Conservation (phyloP, 352 stramenopile genomes). For the Pythium grandisporangium region DNA sequence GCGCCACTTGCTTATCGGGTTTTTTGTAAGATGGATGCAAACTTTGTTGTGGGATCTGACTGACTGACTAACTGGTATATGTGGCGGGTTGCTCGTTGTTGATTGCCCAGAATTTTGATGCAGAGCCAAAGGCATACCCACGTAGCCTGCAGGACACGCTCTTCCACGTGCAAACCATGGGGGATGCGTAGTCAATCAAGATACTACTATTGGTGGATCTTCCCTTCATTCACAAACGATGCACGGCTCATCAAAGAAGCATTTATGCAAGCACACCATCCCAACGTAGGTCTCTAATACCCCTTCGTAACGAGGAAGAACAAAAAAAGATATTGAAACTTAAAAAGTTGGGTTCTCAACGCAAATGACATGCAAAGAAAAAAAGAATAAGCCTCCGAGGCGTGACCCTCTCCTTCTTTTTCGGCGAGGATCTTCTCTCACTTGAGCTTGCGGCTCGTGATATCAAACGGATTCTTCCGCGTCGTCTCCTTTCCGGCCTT, state of each 20-base stretch:
- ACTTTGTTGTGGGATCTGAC: too few species aligned
- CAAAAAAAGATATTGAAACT: too few species aligned
- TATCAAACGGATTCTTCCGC: slow-evolving; percentile 38
- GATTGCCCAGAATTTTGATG: slow-evolving; percentile 45
- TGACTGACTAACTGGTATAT: slow-evolving; percentile 5
- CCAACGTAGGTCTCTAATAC: too few species aligned
- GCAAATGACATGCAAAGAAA: not conserved
- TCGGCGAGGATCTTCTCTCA: slow-evolving; percentile 9
- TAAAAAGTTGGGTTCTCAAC: not conserved
- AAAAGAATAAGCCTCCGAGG: not conserved
- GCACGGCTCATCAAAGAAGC: too few species aligned
- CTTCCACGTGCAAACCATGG: slow-evolving; percentile 17
- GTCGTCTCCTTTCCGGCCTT: slow-evolving; percentile 4
- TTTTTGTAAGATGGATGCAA: not conserved
- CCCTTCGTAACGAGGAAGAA: not conserved
- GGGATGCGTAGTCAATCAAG: too few species aligned
- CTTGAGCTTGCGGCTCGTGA: slow-evolving; percentile 63
- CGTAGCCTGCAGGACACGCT: slow-evolving; percentile 55
- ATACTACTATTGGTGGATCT: too few species aligned
- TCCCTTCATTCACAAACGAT: too few species aligned
- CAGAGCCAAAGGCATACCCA: slow-evolving; percentile 41
- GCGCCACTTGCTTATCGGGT: not conserved
- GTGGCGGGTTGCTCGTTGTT: not conserved
- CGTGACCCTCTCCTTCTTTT: not conserved
- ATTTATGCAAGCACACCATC: too few species aligned